Base-by-base conservation (phyloP, 331 rosid genomes). In the Malus hybrid region DNA sequence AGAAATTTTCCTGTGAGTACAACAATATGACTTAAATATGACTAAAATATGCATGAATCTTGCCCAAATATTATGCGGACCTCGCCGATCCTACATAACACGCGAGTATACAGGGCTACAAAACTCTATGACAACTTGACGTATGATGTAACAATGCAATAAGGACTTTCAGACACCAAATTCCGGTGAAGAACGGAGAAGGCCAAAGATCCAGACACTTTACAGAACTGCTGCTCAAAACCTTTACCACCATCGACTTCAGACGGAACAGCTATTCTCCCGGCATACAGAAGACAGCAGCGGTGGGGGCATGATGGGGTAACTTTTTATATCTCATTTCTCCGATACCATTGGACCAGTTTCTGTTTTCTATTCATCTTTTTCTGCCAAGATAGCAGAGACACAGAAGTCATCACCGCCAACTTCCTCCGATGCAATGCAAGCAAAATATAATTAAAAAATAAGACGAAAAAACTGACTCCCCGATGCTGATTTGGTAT, bases 341-440 rank as follows among this genome's bases (percentile, higher is more conserved):
- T 60, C 79, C 63, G 66, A 63, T 24, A 75, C 69, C 81, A 65
- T 20, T 77, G 48, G 18, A 78, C 74, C 85, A 59, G 28, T 78
- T 70, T 78, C 83, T 67, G 73, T 73, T 61, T 74, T 78, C 73
- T 77, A 67, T 78, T 72, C 63, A 65, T 76, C 70, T 78, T 28
- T 81, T 84, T 85, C 93, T 88, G 93, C 96, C 81, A 86, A 88
- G 90, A 71, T 79, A 82, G 93, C 91, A 85, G 96, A 82, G 79
- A 86, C 82, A 79, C 78, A 69, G 64, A 61, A 73, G 77, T 66
- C 91, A 85, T 76, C 89, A 82, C 87, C 82, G 77, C 84, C 42
- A 63, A 84, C 87, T 80, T 81, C 87, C 73, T 75, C 82, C 83
- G n/a, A 70, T 76, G 89, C 88, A 83, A 90, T 80, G 90, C 86